Conservation (phyloP, 139 green algal genomes). For the Auxenochlorella protothecoides region DNA sequence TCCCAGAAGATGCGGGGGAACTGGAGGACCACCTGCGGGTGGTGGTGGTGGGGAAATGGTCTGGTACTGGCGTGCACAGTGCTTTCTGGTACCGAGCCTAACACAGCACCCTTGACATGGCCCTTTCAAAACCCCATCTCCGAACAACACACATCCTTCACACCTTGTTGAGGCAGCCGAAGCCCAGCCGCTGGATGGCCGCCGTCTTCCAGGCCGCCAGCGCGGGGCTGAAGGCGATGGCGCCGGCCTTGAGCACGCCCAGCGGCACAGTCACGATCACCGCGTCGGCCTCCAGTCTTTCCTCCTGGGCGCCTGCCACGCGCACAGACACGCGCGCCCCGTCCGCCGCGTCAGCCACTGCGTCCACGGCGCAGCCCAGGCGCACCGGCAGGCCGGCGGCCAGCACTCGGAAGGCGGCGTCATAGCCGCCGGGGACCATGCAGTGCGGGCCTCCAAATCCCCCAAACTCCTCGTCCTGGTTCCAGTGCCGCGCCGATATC, state of each 20-base stretch:
- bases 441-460: slow-evolving; percentile 35
- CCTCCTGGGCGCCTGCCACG: too few relatives aligned
- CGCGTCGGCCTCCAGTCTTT: slow-evolving; percentile 37
- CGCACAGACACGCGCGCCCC: slow-evolving; percentile 3
- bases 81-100: too few relatives aligned
- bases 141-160: too few relatives aligned
- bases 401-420: slow-evolving; percentile 62
- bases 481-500: slow-evolving; percentile 50
- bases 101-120: too few relatives aligned
- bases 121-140: too few relatives aligned
- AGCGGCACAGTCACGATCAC: slow-evolving; percentile 79
- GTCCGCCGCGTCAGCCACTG: slow-evolving; percentile 39
- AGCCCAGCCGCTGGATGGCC: slow-evolving; percentile 81
- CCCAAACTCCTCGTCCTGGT: slow-evolving; percentile 86
- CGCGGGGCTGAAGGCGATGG: slow-evolving; percentile 64
- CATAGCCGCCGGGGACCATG: slow-evolving; percentile 71
- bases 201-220: slow-evolving; percentile 67
- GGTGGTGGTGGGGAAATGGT: too few relatives aligned
- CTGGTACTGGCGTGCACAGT: too few relatives aligned
- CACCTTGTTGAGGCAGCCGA: slow-evolving; percentile 74
- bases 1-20: slow-evolving; percentile 89
- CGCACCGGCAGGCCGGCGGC: slow-evolving; percentile 61
- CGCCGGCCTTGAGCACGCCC: slow-evolving; percentile 71
- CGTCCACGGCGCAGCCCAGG: slow-evolving; percentile 57
- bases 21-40: slow-evolving; percentile 58